Evolutionary conservation across 2,329 filamentous ascomycete genomes (phyloP).

Genomic region (Aspergillus amoenus): DNA sequence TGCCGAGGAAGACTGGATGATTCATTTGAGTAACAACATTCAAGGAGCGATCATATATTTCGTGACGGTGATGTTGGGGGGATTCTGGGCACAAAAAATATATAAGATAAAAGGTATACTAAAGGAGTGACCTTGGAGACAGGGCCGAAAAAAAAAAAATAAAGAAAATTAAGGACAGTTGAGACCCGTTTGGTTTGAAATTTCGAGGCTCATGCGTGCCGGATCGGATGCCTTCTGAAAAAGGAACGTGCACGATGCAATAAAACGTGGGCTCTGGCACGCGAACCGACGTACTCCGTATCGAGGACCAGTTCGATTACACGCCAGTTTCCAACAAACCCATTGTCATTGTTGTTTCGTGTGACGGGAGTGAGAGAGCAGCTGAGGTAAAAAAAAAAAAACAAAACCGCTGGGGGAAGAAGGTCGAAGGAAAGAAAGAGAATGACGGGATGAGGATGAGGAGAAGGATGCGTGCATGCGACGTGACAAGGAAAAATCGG

Average conservation of each 20-base stretch:
- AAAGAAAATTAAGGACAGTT: background rate
- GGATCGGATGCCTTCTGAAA: slow-evolving; percentile 4
- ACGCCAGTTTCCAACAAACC: background rate
- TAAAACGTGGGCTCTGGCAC: background rate
- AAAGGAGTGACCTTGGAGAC: background rate
- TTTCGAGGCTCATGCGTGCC: background rate
- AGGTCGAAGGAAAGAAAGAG: background rate
- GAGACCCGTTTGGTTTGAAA: background rate
- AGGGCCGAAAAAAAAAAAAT: background rate
- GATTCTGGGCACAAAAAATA: background rate
- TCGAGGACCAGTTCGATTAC: background rate
- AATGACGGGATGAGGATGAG: background rate
- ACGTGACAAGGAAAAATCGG: slow-evolving; percentile 14
- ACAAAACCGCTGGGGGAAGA: too few relatives aligned
- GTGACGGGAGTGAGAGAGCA: background rate
- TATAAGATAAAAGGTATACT: background rate
- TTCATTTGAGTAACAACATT: slow-evolving; percentile 4
- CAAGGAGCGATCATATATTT: background rate
- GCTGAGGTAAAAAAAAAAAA: background rate
- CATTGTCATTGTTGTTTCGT: slow-evolving; percentile 1
- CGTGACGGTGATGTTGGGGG: background rate
- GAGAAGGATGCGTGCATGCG: background rate
- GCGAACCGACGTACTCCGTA: background rate
- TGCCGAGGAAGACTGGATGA: background rate
- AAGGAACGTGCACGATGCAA: slow-evolving; percentile 8